A percentile compares a stretch with the other conserved stretches of the same genome.
Conservation (phyloP, 805 yeast genomes). For the Nakazawaea wyomingensis region DNA sequence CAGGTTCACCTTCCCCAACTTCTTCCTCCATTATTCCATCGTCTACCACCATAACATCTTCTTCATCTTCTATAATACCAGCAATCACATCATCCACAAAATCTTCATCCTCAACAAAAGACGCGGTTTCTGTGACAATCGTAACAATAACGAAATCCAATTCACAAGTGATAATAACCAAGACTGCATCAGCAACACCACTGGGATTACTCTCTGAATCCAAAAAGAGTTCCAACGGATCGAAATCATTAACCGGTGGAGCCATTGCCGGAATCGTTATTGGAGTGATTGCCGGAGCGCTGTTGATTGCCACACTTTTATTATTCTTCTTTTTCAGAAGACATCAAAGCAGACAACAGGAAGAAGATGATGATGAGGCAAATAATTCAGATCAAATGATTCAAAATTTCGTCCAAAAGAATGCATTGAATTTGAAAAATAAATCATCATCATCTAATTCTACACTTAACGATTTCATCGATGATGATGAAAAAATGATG, state of each 20-base stretch:
- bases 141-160: constrained; percentile 19
- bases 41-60: constrained; percentile 11
- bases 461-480: constrained; percentile 14
- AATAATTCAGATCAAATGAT: constrained; percentile 10
- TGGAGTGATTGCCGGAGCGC: constrained; percentile 26
- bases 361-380: background rate
- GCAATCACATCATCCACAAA: constrained; percentile 8
- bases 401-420: constrained; percentile 7
- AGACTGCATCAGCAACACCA: constrained; percentile 15
- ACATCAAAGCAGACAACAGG: background rate
- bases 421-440: constrained; percentile 9
- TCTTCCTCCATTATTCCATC: constrained; percentile 13
- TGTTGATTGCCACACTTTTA: constrained; percentile 17
- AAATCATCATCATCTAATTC: constrained; percentile 16
- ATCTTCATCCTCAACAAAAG: constrained; percentile 15
- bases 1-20: constrained; percentile 14
- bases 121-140: constrained; percentile 1
- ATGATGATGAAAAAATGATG: constrained; percentile 14
- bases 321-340: constrained; percentile 15
- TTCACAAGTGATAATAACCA: constrained; percentile 14
- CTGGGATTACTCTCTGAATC: background rate
- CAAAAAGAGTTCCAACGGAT: background rate
- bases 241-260: constrained; percentile 6
- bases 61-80: background rate
- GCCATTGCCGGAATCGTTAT: constrained; percentile 18